phyloP scores from a whole-genome alignment of 1,139 yeast species.

The Meyerozyma smithsonii region DNA sequence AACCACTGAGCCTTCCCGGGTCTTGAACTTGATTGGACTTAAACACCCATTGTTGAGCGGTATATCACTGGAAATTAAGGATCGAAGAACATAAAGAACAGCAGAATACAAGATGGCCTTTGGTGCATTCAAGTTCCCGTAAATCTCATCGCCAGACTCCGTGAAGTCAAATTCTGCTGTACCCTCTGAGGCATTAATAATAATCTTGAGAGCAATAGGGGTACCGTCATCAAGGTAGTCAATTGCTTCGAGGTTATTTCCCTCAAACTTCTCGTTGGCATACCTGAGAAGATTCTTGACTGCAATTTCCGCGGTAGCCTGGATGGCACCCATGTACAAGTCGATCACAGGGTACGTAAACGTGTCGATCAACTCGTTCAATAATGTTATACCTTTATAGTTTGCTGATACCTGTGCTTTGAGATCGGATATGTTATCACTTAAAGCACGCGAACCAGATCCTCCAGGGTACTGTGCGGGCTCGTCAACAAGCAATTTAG shows the following conservation, averaged over 20 bases:
- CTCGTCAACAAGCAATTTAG: constrained; percentile 32
- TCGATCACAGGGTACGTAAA: constrained; percentile 31
- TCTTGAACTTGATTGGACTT: constrained; percentile 58
- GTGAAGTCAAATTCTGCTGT: constrained; percentile 39
- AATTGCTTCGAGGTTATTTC: constrained; percentile 27
- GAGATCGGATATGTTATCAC: constrained; percentile 42
- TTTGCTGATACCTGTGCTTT: constrained; percentile 49
- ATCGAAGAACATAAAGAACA: constrained; percentile 69
- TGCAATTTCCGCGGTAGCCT: constrained; percentile 38
- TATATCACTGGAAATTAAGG: constrained; percentile 70
- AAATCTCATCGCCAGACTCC: constrained; percentile 52
- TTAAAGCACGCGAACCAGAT: constrained; percentile 38
- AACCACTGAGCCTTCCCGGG: constrained; percentile 66
- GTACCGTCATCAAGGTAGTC: constrained; percentile 46
- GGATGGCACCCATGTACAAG: constrained; percentile 41
- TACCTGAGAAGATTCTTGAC: constrained; percentile 34
- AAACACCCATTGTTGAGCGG: constrained; percentile 86
- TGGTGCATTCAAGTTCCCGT: constrained; percentile 62
- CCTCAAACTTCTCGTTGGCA: constrained; percentile 34
- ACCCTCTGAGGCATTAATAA: constrained; percentile 31
- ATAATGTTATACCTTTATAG: constrained; percentile 38
- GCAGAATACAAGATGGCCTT: constrained; percentile 79
- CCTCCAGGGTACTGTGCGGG: constrained; percentile 46
- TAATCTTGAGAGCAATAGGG: constrained; percentile 31
- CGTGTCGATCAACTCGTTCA: constrained; percentile 27